Percentiles rank a stretch among this genome's conserved stretches.
Evolutionary conservation across 2,329 filamentous ascomycete genomes (phyloP).

Genomic region (Salinomyces thailandicus): DNA sequence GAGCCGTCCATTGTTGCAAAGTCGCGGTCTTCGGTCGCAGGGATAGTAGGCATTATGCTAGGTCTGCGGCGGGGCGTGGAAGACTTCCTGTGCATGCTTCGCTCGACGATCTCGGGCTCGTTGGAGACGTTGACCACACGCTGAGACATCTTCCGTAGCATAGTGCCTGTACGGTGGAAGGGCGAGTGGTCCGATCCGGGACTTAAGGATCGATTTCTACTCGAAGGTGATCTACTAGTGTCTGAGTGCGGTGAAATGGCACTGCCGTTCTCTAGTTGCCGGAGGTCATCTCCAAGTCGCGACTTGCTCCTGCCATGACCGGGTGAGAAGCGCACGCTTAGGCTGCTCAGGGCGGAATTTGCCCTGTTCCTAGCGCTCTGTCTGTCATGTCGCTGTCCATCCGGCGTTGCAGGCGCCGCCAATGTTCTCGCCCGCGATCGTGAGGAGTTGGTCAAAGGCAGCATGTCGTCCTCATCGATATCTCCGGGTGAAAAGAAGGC

Average conservation of each 20-base stretch:
- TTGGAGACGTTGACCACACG: conserved; percentile 96
- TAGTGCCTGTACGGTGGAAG: conserved; percentile 39
- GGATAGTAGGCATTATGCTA: neutral
- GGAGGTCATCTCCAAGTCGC: conserved; percentile 51
- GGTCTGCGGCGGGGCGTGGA: conserved; percentile 17
- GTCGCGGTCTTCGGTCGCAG: neutral
- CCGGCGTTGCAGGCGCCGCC: conserved; percentile 28
- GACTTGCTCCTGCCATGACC: conserved; percentile 30
- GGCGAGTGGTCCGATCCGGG: conserved; percentile 35
- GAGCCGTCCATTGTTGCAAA: conserved; percentile 14
- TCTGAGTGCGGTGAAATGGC: conserved; percentile 27
- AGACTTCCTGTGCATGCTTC: conserved; percentile 54
- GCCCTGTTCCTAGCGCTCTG: conserved; percentile 17
- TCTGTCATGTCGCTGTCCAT: conserved; percentile 39
- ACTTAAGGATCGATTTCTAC: conserved; percentile 36
- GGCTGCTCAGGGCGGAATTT: conserved; percentile 28
- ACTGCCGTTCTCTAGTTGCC: conserved; percentile 50
- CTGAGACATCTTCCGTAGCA: conserved; percentile 70
- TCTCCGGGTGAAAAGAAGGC: conserved; percentile 42
- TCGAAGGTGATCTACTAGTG: conserved; percentile 46
- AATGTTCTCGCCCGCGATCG: conserved; percentile 49
- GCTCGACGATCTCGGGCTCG: conserved; percentile 73
- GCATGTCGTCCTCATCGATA: conserved; percentile 44
- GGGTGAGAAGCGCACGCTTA: conserved; percentile 40
- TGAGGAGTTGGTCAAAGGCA: conserved; percentile 47